A percentile compares a stretch with the other conserved stretches of the same genome.
Conservation (phyloP, 495 filamentous ascomycete genomes). For the Lasiosphaeris hirsuta region DNA sequence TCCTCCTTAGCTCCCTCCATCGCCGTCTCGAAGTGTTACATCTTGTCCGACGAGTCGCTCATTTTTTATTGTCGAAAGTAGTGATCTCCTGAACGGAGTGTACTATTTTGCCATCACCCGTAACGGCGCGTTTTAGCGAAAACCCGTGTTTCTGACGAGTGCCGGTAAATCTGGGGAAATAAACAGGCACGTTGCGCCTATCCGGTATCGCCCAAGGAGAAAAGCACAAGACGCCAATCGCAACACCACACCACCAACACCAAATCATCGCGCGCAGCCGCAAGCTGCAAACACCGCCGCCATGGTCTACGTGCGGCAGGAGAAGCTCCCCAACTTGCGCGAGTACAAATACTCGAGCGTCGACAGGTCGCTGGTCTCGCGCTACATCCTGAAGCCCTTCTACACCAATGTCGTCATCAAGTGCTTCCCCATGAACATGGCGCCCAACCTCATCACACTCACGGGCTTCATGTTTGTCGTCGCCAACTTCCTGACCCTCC, state of each 20-base stretch:
- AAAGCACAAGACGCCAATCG: neutral
- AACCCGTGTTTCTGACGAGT: too few relatives aligned
- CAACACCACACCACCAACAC: neutral
- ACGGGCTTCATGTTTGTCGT: constrained; percentile 90
- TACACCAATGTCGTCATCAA: constrained; percentile 93
- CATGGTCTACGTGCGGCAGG: constrained; percentile 86
- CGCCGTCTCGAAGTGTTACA: too few relatives aligned
- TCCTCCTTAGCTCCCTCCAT: neutral
- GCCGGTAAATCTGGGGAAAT: too few relatives aligned
- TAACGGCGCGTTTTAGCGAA: too few relatives aligned
- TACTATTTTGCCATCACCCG: too few relatives aligned
- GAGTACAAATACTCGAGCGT: constrained; percentile 90
- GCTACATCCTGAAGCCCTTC: constrained; percentile 93
- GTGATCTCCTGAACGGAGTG: too few relatives aligned
- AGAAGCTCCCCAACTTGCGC: constrained; percentile 80
- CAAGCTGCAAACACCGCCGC: constrained; percentile 19
- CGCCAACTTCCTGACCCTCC: constrained; percentile 83
- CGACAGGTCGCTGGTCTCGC: constrained; percentile 84
- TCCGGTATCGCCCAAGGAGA: too few relatives aligned
- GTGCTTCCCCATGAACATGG: constrained; percentile 94
- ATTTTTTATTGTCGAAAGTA: too few relatives aligned
- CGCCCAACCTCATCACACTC: constrained; percentile 79
- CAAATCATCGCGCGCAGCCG: too few relatives aligned
- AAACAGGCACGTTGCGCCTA: too few relatives aligned
- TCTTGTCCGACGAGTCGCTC: too few relatives aligned